Evolutionary conservation across 176 grass and related monocot species (phyloP).

Genomic region (Urochloa ruziziensis): DNA sequence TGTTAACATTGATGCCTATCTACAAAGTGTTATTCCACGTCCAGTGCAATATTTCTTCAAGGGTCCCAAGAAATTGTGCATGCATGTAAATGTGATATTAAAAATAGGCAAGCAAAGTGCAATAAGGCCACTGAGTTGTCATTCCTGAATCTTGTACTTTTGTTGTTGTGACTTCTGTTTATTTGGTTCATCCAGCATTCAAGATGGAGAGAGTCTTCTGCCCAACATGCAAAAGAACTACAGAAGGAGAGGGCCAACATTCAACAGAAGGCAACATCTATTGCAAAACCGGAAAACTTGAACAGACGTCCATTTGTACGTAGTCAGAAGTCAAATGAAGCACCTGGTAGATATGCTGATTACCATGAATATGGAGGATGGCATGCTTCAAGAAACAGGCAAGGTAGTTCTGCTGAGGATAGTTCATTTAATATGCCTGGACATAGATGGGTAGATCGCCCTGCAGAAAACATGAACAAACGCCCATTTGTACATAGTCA

Average conservation of each 20-base stretch:
- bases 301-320: constrained; percentile 30
- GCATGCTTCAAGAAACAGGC: background rate
- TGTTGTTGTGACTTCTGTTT: constrained; percentile 16
- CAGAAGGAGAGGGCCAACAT: constrained; percentile 49
- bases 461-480: no score
- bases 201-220: constrained; percentile 55
- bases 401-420: constrained; percentile 23
- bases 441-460: constrained; percentile 26
- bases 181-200: background rate
- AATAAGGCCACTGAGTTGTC: background rate
- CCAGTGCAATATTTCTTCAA: background rate
- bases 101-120: background rate
- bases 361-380: constrained; percentile 1
- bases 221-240: constrained; percentile 50
- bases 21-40: background rate
- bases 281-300: constrained; percentile 52
- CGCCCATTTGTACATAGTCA: no score
- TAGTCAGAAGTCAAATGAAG: constrained; percentile 13
- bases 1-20: background rate
- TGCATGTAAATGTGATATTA: background rate
- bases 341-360: background rate
- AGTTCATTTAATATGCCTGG: constrained; percentile 12
- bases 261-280: constrained; percentile 59
- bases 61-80: background rate
- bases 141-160: background rate